Conservation (phyloP, 2,329 filamentous ascomycete species). For the Venturiaceae sp. region DNA sequence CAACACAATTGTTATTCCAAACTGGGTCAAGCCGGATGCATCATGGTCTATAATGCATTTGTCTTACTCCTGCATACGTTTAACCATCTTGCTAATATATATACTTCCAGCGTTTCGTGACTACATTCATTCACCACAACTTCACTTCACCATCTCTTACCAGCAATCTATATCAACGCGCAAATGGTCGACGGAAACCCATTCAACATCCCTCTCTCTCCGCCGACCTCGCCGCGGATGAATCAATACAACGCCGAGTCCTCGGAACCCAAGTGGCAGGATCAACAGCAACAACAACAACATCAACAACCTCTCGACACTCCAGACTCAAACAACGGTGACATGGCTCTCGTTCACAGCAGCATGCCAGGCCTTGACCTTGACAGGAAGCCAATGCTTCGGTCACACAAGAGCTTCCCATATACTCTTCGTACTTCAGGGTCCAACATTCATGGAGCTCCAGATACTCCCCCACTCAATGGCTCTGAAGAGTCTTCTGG, state of each 20-base stretch:
- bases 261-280: conserved; percentile 34
- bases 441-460: conserved; percentile 11
- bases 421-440: conserved; percentile 26
- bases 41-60: background rate
- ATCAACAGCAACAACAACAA: conserved; percentile 22
- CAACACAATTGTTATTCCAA: background rate
- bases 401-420: conserved; percentile 34
- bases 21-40: background rate
- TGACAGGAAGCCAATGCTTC: conserved; percentile 24
- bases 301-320: conserved; percentile 21
- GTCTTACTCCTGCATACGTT: background rate
- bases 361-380: conserved; percentile 22
- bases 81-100: background rate
- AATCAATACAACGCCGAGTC: conserved; percentile 34
- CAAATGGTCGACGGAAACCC: conserved; percentile 34
- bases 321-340: conserved; percentile 23
- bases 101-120: background rate
- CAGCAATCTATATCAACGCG: background rate
- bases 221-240: conserved; percentile 41
- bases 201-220: conserved; percentile 34
- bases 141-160: background rate
- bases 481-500: conserved; percentile 1
- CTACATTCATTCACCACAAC: conserved; percentile 2
- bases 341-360: conserved; percentile 28
- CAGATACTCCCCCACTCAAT: conserved; percentile 12